Evolutionary conservation across 208 protist genomes (phyloP), one percentile per base, ranked within the genome.

Genomic region (Borovskyia barvae): DNA sequence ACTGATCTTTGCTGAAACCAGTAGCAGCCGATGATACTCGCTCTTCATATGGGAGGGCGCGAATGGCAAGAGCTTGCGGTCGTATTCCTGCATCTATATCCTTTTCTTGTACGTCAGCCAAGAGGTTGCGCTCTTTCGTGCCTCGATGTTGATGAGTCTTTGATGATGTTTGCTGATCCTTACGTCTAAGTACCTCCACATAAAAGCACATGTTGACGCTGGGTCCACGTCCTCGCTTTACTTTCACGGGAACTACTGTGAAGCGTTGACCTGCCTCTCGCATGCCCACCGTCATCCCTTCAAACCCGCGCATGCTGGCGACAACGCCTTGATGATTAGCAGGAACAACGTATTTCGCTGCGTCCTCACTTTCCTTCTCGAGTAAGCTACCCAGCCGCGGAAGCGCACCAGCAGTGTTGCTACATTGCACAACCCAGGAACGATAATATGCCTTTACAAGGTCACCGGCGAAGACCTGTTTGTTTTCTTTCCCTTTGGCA

Each of bases 221-320:
- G n/a, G 80, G 78, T 0, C 78, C 85, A 33, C 60, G 60, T 6
- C 78, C 77, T 37, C 75, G 72, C 47, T 78, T 80, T 14, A 71
- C 67, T 17, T 47, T 59, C 6, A 55, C 37, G 9, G 82, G 87
- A 9, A 93, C 63, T 9, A 93, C 73, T 32, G 82, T 57, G 19
- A 86, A 54, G n/a, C 82, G 74, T 47, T 75, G 66, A 11, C 73
- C 74, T 17, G 71, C 73, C 72, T 87, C 75, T 17, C 65, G 54
- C 80, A 87, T 90, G 41, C 81, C 87, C 17, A 89, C 67, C 11
- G 85, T 26, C 72, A 88, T 80, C 9, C 83, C 81, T 64, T 93
- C 87, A 77, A 93, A 93, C 0, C 82, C 82, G 42, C 83, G 85
- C 82, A 88, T 89, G 7, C 55, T 45, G 1, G 78, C 11, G 0